Base-by-base conservation (phyloP, 2,329 filamentous ascomycete species). In the Arthroderma sp. region DNA sequence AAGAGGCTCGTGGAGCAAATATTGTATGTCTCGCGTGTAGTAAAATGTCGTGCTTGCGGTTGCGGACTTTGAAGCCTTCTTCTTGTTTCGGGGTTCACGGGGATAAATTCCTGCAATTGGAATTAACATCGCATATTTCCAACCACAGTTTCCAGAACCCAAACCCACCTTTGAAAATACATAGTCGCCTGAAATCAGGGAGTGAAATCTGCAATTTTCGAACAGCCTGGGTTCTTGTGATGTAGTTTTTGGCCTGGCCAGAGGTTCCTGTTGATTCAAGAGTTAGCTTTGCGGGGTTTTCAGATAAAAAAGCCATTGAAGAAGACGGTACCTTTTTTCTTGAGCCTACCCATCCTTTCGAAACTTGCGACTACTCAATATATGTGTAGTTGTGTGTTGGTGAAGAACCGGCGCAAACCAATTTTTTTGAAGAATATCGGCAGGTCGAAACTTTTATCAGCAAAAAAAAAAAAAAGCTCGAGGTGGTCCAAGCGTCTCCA, bases 181-280 rank as follows among this genome's bases (percentile, higher is more conserved):
- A 98, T 71, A 98, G 81, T 76, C 95, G 87, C 76, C 93, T 86
- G 77, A 98, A 98, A 76, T 98, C 93, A 64, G 91, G 90, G 58
- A 98, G 83, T 68, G 88, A 95, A 74, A 98, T 87, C 76, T 98
- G 93, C 62, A 98, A 85, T 78, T 97, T 98, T 74, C 91, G 89
- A 67, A 98, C 89, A 49, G 93, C 93, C 77, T 96, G 90, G 43
- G 91, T 96, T 73, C 93, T 83, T 58, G 93, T 98, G 66, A 98
- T 90, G 79, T 91, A 98, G 81, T 98, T 98, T 77, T 93, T 95
- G 77, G 91, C 90, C 73, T 89, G 86, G 73, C 93, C 93, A 71
- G 91, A 80, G 72, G 87, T 84, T 70, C 91, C 83, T 85, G 64
- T 11, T 31, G 37, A 55, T 54, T 39, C 59, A 41, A 68, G 63